Base-by-base conservation (phyloP, 2,329 filamentous ascomycete genomes). In the Fusarium sarcochroum region DNA sequence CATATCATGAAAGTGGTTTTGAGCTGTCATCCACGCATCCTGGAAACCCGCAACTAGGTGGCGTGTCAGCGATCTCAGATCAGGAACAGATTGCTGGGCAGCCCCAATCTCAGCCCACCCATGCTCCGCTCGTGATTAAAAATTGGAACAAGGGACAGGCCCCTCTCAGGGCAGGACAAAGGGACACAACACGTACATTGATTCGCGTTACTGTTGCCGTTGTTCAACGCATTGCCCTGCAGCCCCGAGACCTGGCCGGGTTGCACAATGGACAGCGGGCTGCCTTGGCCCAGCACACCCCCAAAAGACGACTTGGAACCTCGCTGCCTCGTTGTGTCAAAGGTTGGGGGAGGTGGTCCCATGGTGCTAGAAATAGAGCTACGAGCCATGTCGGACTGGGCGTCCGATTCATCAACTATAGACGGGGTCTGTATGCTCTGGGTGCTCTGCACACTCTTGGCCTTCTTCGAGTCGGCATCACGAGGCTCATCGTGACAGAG, bases 401-500 rank as follows among this genome's bases (percentile, higher is more conserved):
- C 79, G 54, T 87, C 86, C 69, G 89, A 86, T 76, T 91, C 89
- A 73, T 91, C 89, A 58, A 85, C 84, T 42, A 83, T 81, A 52
- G 87, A 84, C 63, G 85, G 81, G 65, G 51, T 67, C 65, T 76
- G 77, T 61, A 71, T 71, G 77, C 84, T 87, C 54, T 76, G 77
- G 64, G 68, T 69, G 77, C 84, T 87, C 59, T 75, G 76, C 66
- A 67, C 67, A 76, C 84, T 86, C 82, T 95, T 97, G 73, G 87
- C 82, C 81, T 94, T 95, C 82, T 96, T 97, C 63, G 91, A 80
- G 66, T 90, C 88, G 72, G 90, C 85, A 76, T 99, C 95, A 80
- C 95, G 91, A 72, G 94, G 95, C 82, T 98, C 96, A 81, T 99
- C 96, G 83, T 98, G 96, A 81, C 96, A 99, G 71, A 99, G 87